A percentile compares a stretch with the other conserved stretches of the same genome.
Evolutionary conservation across 202 grass and related monocot genomes (phyloP).

Genomic region (Bolboschoenoplectus hybrid): DNA sequence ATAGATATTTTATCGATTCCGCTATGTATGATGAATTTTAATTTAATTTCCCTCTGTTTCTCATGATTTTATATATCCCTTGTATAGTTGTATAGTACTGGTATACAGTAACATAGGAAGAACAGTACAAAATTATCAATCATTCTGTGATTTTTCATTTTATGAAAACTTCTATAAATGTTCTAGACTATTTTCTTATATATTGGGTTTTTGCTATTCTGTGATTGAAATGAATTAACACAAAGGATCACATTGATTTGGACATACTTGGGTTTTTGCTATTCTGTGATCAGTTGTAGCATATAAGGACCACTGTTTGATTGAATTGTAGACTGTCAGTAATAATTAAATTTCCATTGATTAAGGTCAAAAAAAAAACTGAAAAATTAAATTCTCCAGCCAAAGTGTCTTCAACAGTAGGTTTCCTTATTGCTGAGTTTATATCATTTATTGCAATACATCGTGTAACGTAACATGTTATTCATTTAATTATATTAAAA

Average conservation of each 20-base stretch:
- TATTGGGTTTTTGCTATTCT: too few species aligned
- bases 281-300: not conserved
- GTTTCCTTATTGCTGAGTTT: too few species aligned
- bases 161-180: not conserved
- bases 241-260: not conserved
- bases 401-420: not conserved
- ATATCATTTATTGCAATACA: too few species aligned
- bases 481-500: too few species aligned
- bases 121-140: not conserved
- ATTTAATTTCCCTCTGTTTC: not conserved
- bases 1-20: not conserved
- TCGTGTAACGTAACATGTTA: too few species aligned
- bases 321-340: not conserved
- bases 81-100: not conserved
- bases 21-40: not conserved
- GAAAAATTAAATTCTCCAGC: conserved; percentile 7
- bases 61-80: not conserved
- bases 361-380: not conserved
- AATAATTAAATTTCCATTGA: not conserved
- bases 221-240: too few species aligned
- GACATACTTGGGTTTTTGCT: not conserved
- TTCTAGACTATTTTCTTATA: not conserved
- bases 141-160: not conserved
- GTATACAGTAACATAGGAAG: not conserved
- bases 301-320: conserved; percentile 16